Conservation (phyloP, 345 rosid species). For the Ceriops tagal region DNA sequence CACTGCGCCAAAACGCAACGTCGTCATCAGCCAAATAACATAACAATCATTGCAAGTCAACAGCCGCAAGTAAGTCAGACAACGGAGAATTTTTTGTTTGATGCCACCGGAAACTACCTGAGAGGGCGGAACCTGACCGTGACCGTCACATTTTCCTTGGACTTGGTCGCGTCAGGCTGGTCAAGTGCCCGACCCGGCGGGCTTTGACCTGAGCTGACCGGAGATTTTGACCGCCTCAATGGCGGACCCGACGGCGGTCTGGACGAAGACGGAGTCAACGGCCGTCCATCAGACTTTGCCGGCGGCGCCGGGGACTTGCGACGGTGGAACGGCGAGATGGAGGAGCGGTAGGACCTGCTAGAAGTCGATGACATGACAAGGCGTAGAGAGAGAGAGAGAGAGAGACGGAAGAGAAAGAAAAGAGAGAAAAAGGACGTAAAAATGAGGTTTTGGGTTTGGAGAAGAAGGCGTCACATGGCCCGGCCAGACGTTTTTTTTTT, state of each 20-base stretch:
- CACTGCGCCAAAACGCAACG: constrained; percentile 32
- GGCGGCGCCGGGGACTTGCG: constrained; percentile 53
- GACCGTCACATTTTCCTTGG: constrained; percentile 73
- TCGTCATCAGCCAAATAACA: constrained; percentile 1
- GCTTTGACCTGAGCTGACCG: constrained; percentile 33
- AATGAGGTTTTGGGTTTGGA: neutral
- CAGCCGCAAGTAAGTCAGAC: neutral
- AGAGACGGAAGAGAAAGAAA: constrained; percentile 4
- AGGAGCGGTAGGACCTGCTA: constrained; percentile 55
- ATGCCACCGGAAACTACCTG: constrained; percentile 37
- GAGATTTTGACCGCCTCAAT: constrained; percentile 44
- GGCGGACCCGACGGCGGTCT: constrained; percentile 39
- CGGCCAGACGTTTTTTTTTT: neutral
- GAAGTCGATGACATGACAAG: constrained; percentile 46
- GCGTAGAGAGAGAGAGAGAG: neutral
- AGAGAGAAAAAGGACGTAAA: neutral
- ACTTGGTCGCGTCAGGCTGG: constrained; percentile 35
- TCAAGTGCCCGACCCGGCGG: constrained; percentile 35
- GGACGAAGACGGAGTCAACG: constrained; percentile 45
- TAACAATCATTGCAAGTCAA: constrained; percentile 8
- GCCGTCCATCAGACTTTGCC: constrained; percentile 35
- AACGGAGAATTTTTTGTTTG: neutral
- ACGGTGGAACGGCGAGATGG: constrained; percentile 83
- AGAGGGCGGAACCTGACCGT: constrained; percentile 85
- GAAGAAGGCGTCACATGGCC: constrained; percentile 23